Evolutionary conservation across 1,284 basidiomycete genomes (phyloP).

Genomic region (Malassezia nana): DNA sequence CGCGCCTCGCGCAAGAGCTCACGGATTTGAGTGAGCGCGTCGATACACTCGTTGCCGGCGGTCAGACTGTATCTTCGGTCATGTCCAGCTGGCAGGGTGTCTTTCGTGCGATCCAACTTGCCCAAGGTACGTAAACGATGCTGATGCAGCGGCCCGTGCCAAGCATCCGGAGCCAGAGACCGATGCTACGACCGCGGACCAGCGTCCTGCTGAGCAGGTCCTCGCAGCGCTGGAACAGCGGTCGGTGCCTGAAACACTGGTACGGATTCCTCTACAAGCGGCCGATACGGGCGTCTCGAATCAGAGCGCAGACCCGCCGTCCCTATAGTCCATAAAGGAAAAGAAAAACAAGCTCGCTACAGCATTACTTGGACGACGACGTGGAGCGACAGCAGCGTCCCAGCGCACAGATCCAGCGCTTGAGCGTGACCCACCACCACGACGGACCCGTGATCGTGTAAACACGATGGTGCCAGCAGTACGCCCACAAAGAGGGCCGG

Average conservation of each 20-base stretch:
- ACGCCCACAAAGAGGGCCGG: not conserved
- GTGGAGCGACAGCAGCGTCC: not conserved
- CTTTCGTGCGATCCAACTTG: constrained; percentile 43
- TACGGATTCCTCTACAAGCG: constrained; percentile 14
- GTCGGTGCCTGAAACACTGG: constrained; percentile 12
- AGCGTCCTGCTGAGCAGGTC: not conserved
- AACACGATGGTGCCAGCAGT: not conserved
- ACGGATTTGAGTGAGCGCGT: constrained; percentile 32
- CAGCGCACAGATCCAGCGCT: not conserved
- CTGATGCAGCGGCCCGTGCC: not conserved
- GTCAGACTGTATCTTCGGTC: constrained; percentile 37
- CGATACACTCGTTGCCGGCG: constrained; percentile 37
- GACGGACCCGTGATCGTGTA: not conserved
- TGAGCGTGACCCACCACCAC: not conserved
- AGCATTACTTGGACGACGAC: not conserved
- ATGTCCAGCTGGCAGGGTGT: constrained; percentile 43
- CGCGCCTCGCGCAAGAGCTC: constrained; percentile 36
- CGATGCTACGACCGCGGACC: not conserved
- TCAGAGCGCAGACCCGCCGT: too few relatives aligned
- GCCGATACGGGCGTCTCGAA: not conserved
- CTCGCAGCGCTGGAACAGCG: not conserved
- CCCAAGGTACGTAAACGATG: constrained; percentile 23
- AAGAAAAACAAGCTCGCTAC: too few relatives aligned
- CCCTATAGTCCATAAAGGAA: too few relatives aligned
- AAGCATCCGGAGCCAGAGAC: too few relatives aligned